Evolutionary conservation across 352 stramenopile species (phyloP), one percentile per base, ranked within the genome.

Genomic region (Phytopythium litorale): DNA sequence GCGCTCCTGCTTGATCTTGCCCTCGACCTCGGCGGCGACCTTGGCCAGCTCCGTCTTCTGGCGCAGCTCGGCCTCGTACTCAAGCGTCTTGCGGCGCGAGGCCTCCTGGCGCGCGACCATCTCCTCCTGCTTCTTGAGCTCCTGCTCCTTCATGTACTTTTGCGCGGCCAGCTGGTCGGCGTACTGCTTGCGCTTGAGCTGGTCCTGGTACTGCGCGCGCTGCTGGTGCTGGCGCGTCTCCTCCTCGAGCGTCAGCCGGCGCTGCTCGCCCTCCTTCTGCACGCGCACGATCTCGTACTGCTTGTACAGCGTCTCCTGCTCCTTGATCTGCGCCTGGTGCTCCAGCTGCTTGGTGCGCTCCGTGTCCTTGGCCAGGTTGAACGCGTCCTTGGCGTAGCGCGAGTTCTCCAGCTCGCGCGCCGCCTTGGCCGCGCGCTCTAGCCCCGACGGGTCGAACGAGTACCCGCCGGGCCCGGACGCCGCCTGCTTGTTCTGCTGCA

Each of bases 101-200:
- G 90, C 86, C 81, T 99, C 97, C 70, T 99, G 94, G 52, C 95
- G 85, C 61, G 88, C 84, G 5, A 98, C 85, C 76, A 98, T 98
- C 82, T 99, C 97, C 80, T 99, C 97, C 79, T 99, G 94, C 73
- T 99, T 99, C 82, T 98, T 97, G 25, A 98, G 73, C 81, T 99
- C 94, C 73, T 98, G 96, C 69, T 98, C 94, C 64, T 96, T 94
- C 83, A 95, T 94, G 68, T 93, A 89, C 77, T 98, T 98, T 72
- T 99, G 95, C 30, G 96, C 96, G 37, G 97, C 92, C 30, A 98
- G 72, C 78, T 99, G 96, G 68, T 99, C 97, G 3, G 97, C 96
- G 69, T 99, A 97, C 71, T 98, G 90, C 80, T 99, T 99, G 63
- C 97, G 92, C 85, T 99, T 98, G 54, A 99, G 89, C 73, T 99